phyloP scores from a whole-genome alignment of 2,329 filamentous ascomycete species.

The Paraconiothyrium sp. region DNA sequence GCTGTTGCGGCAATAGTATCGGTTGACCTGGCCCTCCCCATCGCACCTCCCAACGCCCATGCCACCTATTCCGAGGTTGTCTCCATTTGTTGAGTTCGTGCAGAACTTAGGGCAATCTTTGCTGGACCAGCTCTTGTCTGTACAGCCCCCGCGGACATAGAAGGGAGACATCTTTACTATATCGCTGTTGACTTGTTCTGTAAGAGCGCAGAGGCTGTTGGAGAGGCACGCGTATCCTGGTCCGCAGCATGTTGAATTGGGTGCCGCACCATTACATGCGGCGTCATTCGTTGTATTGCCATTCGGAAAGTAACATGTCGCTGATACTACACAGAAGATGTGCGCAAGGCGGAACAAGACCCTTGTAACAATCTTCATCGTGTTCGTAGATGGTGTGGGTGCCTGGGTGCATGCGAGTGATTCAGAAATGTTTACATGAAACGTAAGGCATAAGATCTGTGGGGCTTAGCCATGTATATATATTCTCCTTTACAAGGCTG shows the following conservation, averaged over 20 bases:
- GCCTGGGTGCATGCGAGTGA: no score
- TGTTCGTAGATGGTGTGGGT: not conserved
- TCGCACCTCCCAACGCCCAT: conserved; percentile 18
- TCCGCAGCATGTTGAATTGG: conserved; percentile 48
- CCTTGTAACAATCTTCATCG: not conserved
- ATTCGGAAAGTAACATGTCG: conserved; percentile 12
- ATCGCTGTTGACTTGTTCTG: conserved; percentile 27
- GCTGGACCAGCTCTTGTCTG: conserved; percentile 44
- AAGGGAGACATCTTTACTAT: conserved; percentile 13
- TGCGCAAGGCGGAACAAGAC: not conserved
- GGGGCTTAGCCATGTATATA: not conserved
- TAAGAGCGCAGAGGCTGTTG: conserved; percentile 45
- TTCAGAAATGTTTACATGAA: not conserved
- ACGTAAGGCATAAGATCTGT: not conserved
- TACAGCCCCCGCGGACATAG: conserved; percentile 49
- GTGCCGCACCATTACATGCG: conserved; percentile 39
- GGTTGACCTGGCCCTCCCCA: conserved; percentile 5
- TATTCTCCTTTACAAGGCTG: not conserved
- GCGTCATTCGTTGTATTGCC: conserved; percentile 31
- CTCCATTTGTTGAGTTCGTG: conserved; percentile 28
- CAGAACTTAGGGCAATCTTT: conserved; percentile 48
- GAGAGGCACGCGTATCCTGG: conserved; percentile 50
- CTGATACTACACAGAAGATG: not conserved
- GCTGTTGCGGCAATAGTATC: conserved; percentile 12
- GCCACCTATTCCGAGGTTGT: conserved; percentile 15